Evolutionary conservation across 1,284 basidiomycete genomes (phyloP).

Genomic region (Pulveroboletus sp.): DNA sequence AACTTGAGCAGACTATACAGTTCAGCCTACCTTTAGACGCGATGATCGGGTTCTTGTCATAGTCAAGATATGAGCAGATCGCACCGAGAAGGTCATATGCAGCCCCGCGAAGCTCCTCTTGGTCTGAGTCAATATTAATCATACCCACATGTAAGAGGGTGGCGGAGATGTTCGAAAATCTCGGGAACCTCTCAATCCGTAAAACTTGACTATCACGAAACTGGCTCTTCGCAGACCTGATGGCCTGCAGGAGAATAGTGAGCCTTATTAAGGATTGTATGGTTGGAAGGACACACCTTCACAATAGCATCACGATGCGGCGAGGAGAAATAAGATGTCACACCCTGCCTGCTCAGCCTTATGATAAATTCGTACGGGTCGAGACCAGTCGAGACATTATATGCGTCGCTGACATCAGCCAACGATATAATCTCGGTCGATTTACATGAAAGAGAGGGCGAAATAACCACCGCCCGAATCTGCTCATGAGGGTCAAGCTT

Average conservation of each 20-base stretch:
- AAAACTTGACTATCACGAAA: slow-evolving; percentile 55
- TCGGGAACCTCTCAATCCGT: slow-evolving; percentile 64
- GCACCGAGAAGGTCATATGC: slow-evolving; percentile 78
- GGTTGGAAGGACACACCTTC: slow-evolving; percentile 46
- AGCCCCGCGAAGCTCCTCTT: slow-evolving; percentile 72
- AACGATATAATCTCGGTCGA: slow-evolving; percentile 78
- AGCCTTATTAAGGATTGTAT: background rate
- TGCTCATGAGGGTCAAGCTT: slow-evolving; percentile 27
- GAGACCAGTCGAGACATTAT: slow-evolving; percentile 71
- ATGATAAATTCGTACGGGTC: slow-evolving; percentile 82
- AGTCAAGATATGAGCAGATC: slow-evolving; percentile 75
- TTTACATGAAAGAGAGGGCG: slow-evolving; percentile 60
- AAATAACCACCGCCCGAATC: slow-evolving; percentile 64
- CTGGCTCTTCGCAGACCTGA: slow-evolving; percentile 67
- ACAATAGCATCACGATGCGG: slow-evolving; percentile 69
- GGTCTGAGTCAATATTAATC: slow-evolving; percentile 67
- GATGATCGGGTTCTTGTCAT: slow-evolving; percentile 65
- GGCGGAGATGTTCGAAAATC: slow-evolving; percentile 80
- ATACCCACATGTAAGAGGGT: slow-evolving; percentile 81
- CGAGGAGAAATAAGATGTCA: slow-evolving; percentile 69
- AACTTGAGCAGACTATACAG: slow-evolving; percentile 1
- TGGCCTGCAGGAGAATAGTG: slow-evolving; percentile 39
- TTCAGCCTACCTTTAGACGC: slow-evolving; percentile 59
- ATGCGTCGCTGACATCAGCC: slow-evolving; percentile 80
- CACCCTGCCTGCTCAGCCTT: slow-evolving; percentile 63